These are phyloP conservation scores for Mitragyna speciosa DNA, from an alignment of 257 asterid species.

Conservation along the genomic window DNA sequence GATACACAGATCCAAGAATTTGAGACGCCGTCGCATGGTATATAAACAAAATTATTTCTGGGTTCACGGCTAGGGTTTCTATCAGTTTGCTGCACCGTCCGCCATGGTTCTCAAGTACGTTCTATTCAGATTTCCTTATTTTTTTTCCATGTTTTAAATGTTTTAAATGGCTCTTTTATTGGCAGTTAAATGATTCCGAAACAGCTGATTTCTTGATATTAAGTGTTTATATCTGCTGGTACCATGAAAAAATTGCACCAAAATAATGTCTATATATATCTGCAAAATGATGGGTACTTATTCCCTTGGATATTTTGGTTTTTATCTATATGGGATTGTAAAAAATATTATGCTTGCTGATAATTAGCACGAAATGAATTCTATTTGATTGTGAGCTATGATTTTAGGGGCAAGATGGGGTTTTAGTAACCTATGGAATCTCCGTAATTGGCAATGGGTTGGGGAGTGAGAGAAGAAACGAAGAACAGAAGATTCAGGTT, in stretches of 20 bases:
- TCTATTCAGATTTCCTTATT: background rate
- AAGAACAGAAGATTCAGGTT: background rate
- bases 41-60: background rate
- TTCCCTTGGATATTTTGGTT: background rate
- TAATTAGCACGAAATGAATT: background rate
- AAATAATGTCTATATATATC: too few species aligned
- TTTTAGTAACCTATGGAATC: background rate
- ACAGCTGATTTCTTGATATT: background rate
- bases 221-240: background rate
- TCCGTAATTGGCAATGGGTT: background rate
- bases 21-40: background rate
- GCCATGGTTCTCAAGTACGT: constrained; percentile 69
- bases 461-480: background rate
- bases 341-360: background rate
- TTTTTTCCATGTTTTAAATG: background rate
- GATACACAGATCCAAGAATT: background rate
- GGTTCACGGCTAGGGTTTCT: constrained; percentile 11
- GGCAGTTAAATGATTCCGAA: background rate
- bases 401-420: background rate
- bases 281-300: background rate
- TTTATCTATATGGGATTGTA: background rate
- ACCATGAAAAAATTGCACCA: too few species aligned
- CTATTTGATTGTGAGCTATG: background rate
- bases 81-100: constrained; percentile 4
- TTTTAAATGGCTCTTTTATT: background rate